Evolutionary conservation across 1,284 basidiomycete species (phyloP).

Genomic region (Microbotryum silenes-acaulis): DNA sequence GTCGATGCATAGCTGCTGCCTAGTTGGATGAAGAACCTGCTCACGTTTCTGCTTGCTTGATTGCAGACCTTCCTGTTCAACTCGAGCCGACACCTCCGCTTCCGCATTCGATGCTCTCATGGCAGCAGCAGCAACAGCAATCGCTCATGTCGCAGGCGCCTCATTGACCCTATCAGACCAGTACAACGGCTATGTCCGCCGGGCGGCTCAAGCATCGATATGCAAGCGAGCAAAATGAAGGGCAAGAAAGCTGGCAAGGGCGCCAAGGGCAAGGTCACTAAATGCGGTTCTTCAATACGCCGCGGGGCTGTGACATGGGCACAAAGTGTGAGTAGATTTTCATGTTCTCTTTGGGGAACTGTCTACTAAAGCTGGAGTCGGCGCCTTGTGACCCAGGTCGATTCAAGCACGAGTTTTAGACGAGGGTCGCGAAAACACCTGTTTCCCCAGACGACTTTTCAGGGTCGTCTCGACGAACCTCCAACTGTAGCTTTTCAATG

Average conservation of each 20-base stretch:
- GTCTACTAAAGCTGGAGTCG: too few relatives aligned
- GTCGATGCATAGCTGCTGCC: too few relatives aligned
- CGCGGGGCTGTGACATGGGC: slow-evolving; percentile 23
- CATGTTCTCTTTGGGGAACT: too few relatives aligned
- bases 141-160: not conserved
- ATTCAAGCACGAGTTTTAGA: too few relatives aligned
- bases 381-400: too few relatives aligned
- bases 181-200: slow-evolving; percentile 2
- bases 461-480: too few relatives aligned
- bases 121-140: not conserved
- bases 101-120: not conserved
- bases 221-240: not conserved
- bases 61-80: too few relatives aligned
- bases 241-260: not conserved
- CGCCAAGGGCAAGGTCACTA: not conserved
- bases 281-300: slow-evolving; percentile 16
- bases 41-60: too few relatives aligned
- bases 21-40: too few relatives aligned
- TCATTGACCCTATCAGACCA: not conserved
- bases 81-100: slow-evolving; percentile 8
- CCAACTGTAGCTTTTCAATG: too few relatives aligned
- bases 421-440: too few relatives aligned
- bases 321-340: slow-evolving; percentile 12
- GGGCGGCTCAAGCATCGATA: not conserved
- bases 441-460: too few relatives aligned